Percentiles rank a stretch among this genome's conserved stretches.
Conservation (phyloP, 1,284 basidiomycete genomes). For the Gastroboletus turbinatus region DNA sequence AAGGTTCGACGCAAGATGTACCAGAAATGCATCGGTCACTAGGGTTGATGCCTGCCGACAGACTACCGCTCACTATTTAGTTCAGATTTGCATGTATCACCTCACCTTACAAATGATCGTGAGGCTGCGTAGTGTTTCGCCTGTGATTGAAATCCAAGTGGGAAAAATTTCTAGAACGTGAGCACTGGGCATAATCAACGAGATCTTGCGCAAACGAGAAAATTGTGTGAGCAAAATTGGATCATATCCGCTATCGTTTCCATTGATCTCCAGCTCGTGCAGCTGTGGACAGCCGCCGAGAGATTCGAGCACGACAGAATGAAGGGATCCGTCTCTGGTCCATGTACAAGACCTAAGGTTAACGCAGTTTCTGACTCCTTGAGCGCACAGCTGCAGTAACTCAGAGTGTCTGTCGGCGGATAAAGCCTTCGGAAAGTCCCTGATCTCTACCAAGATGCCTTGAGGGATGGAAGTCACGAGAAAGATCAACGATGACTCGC, state of each 20-base stretch:
- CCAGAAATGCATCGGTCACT: constrained; percentile 56
- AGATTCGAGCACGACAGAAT: constrained; percentile 51
- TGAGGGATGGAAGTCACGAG: constrained; percentile 5
- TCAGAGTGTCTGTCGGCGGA: constrained; percentile 32
- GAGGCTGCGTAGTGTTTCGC: constrained; percentile 48
- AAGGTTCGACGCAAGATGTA: constrained; percentile 47
- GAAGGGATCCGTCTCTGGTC: constrained; percentile 74
- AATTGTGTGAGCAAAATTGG: constrained; percentile 50
- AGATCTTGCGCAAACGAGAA: constrained; percentile 47
- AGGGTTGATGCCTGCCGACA: constrained; percentile 47
- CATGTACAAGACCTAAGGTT: constrained; percentile 64
- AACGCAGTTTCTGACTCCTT: constrained; percentile 57
- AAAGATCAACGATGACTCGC: constrained; percentile 35
- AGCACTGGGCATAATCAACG: constrained; percentile 69
- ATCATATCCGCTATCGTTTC: constrained; percentile 51
- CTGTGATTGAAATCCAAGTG: constrained; percentile 49
- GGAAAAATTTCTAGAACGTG: constrained; percentile 50
- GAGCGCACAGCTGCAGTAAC: constrained; percentile 41
- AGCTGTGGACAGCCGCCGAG: constrained; percentile 45
- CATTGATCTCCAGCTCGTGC: constrained; percentile 66
- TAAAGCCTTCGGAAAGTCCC: constrained; percentile 60
- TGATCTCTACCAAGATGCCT: constrained; percentile 46
- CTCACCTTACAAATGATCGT: constrained; percentile 68
- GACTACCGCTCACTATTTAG: neutral
- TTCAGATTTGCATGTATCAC: neutral